Conservation (phyloP, 169 alveolate species). For the Pseudocohnilembus persalinus region DNA sequence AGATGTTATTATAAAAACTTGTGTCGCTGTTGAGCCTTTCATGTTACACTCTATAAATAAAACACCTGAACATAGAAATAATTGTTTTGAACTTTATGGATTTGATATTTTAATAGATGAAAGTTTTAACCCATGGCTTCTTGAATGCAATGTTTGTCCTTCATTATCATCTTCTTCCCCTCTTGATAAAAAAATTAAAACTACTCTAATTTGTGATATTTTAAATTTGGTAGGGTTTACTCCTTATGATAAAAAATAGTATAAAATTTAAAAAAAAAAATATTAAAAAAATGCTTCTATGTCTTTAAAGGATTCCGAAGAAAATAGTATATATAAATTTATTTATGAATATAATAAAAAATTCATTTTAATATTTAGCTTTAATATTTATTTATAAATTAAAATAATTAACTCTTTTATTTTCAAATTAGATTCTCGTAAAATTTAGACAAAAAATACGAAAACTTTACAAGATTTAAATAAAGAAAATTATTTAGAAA, state of each 20-base stretch:
- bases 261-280: background rate
- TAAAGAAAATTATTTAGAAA: conserved; percentile 11
- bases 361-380: background rate
- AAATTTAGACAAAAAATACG: background rate
- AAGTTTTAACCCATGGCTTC: conserved; percentile 76
- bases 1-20: conserved; percentile 83
- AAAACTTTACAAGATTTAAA: conserved; percentile 4
- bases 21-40: conserved; percentile 80
- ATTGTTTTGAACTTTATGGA: conserved; percentile 85
- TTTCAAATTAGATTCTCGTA: background rate
- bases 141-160: conserved; percentile 87
- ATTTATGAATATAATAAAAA: background rate
- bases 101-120: conserved; percentile 86
- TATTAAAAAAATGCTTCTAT: background rate
- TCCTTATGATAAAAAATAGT: conserved; percentile 31
- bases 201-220: conserved; percentile 75
- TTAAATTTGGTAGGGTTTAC: conserved; percentile 62
- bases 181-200: conserved; percentile 74
- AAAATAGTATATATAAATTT: background rate
- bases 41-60: conserved; percentile 53
- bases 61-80: conserved; percentile 50
- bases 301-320: background rate
- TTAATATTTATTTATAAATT: background rate
- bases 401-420: background rate
- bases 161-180: conserved; percentile 79